Evolutionary conservation across 2,329 filamentous ascomycete genomes (phyloP).

Genomic region (Diaporthe australafricana): DNA sequence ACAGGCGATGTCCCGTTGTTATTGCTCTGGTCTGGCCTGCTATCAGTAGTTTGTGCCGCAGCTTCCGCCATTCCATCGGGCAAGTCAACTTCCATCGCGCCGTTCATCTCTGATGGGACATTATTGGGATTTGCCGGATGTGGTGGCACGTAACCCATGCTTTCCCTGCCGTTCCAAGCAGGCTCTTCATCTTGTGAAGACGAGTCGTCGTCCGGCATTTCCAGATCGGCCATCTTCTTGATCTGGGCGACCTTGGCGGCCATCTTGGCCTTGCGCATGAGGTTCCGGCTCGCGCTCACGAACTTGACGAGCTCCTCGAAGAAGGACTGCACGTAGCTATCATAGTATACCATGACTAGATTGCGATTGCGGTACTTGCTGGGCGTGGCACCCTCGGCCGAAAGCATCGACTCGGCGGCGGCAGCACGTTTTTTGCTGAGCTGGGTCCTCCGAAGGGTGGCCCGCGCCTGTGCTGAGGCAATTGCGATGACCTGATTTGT

Average conservation of each 20-base stretch:
- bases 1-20: slow-evolving; percentile 35
- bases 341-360: slow-evolving; percentile 92
- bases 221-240: slow-evolving; percentile 68
- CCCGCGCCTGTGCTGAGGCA: slow-evolving; percentile 59
- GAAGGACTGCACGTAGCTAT: slow-evolving; percentile 84
- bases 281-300: slow-evolving; percentile 82
- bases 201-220: slow-evolving; percentile 63
- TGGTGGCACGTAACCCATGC: slow-evolving; percentile 32
- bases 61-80: slow-evolving; percentile 32
- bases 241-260: slow-evolving; percentile 79
- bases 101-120: background rate
- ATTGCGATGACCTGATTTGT: slow-evolving; percentile 58
- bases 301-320: slow-evolving; percentile 87
- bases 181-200: slow-evolving; percentile 45
- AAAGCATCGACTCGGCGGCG: slow-evolving; percentile 61
- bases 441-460: slow-evolving; percentile 61
- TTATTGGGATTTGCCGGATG: background rate
- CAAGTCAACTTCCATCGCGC: background rate
- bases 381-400: slow-evolving; percentile 57
- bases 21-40: slow-evolving; percentile 37
- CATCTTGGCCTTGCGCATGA: slow-evolving; percentile 90
- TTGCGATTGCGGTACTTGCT: slow-evolving; percentile 74
- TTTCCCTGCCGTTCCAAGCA: slow-evolving; percentile 39
- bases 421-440: slow-evolving; percentile 46
- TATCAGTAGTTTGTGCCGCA: slow-evolving; percentile 41